phyloP scores from a whole-genome alignment of 1,139 yeast species.

The Diutina rugosa region DNA sequence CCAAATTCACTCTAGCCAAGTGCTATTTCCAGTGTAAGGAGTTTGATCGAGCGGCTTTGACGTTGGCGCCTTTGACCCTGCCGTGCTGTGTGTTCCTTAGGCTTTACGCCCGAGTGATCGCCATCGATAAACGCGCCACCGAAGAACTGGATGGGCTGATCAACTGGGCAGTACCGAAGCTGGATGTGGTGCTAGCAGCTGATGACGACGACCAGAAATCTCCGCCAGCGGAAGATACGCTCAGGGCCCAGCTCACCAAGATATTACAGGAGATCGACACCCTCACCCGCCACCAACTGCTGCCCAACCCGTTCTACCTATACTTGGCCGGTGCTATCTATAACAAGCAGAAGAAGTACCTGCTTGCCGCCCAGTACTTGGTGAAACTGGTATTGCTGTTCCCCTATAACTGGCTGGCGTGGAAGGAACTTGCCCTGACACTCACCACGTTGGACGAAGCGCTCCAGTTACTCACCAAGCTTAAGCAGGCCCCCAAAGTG shows the following conservation, averaged over 20 bases:
- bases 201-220: constrained; percentile 3
- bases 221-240: constrained; percentile 17
- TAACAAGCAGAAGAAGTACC: constrained; percentile 45
- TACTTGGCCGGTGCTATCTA: constrained; percentile 61
- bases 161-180: constrained; percentile 10
- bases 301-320: constrained; percentile 45
- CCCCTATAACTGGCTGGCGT: constrained; percentile 90
- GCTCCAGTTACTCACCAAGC: constrained; percentile 25
- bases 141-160: constrained; percentile 58
- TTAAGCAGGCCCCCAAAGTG: constrained; percentile 15
- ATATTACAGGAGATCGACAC: constrained; percentile 5
- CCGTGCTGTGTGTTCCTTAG: constrained; percentile 51
- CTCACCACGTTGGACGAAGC: constrained; percentile 57
- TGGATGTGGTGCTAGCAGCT: background rate
- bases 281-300: constrained; percentile 11
- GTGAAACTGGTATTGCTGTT: constrained; percentile 46
- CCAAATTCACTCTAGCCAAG: constrained; percentile 47
- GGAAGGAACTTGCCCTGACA: constrained; percentile 71
- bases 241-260: constrained; percentile 32
- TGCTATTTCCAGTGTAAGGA: constrained; percentile 76
- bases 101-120: constrained; percentile 54
- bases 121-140: constrained; percentile 63
- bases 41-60: constrained; percentile 64
- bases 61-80: constrained; percentile 38
- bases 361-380: constrained; percentile 47